Evolutionary conservation across 441 rosid species (phyloP), one percentile per base, ranked within the genome.

Genomic region (Geranium incanum): DNA sequence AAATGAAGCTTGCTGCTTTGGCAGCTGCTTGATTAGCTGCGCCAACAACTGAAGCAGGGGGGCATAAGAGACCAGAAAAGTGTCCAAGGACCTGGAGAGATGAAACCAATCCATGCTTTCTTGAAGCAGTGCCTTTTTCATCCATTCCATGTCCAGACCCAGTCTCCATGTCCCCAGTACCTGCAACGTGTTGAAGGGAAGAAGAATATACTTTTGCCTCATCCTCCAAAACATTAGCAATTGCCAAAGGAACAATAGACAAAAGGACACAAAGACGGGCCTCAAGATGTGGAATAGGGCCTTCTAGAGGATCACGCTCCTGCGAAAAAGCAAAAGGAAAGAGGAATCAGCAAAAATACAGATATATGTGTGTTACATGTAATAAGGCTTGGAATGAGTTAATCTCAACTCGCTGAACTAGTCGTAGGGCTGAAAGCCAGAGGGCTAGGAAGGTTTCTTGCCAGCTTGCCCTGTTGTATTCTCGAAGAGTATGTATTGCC

Each of bases 391-490:
- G n/a, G 69, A 37, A 76, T 39, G 71, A 71, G 68, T 28, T 36
- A 36, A 76, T 70, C 87, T 78, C 78, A 81, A 88, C 90, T 79
- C 90, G 81, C 74, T 88, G 89, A 74, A 88, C 93, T 74, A 88
- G 89, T 72, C 89, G 85, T 72, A 88, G 90, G 48, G 86, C 93
- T 68, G 93, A 86, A 80, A 86, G 76, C 93, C 93, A 88, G 70
- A 88, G 90, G 9, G 90, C 86, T 41, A 86, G 77, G 80, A 88
- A 88, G n/a, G 93, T 84, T 69, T 88, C 88, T 71, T 88, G 84
- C 93, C 90, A 88, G 82, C 85, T 86, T 66, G 90, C 88, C 70
- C 71, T 80, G 71, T 86, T 86, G 71, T 84, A 71, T 68, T 80
- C 79, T 77, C 69, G 82, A 66, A 87, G 88, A 9, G 86, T 45